These are phyloP conservation scores for Botrytis paeoniae DNA, from an alignment of 2,329 filamentous ascomycete genomes.

Conservation along the genomic window DNA sequence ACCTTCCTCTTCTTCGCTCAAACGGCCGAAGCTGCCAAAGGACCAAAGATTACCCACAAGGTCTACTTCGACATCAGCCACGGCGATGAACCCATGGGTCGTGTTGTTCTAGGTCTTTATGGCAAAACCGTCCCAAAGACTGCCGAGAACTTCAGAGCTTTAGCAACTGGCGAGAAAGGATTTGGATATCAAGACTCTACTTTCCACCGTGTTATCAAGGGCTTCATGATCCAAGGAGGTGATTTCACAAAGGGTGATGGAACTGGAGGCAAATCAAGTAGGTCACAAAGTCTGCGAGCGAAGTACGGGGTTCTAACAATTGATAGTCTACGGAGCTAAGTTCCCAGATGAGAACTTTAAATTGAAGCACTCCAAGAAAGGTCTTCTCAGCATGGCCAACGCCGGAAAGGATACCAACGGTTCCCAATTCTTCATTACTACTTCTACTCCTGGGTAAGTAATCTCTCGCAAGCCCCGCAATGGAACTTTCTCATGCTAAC, in stretches of 20 bases:
- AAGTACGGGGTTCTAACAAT: conserved; percentile 23
- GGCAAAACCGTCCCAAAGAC: conserved; percentile 83
- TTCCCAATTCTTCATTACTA: conserved; percentile 90
- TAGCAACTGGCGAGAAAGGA: conserved; percentile 71
- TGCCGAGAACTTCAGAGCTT: conserved; percentile 69
- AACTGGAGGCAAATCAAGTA: conserved; percentile 82
- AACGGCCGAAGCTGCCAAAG: conserved; percentile 71
- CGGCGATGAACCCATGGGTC: conserved; percentile 70
- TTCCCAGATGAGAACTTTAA: conserved; percentile 94
- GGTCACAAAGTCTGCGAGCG: conserved; percentile 37
- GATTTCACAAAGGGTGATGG: conserved; percentile 82
- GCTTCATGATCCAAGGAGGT: conserved; percentile 90
- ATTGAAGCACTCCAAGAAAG: conserved; percentile 85
- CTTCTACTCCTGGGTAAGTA: conserved; percentile 67
- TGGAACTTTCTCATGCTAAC: conserved; percentile 23
- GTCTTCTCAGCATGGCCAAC: conserved; percentile 82
- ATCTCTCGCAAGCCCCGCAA: neutral
- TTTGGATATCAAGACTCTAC: conserved; percentile 23
- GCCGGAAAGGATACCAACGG: conserved; percentile 82
- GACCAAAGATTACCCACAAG: conserved; percentile 94
- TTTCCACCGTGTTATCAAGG: conserved; percentile 89
- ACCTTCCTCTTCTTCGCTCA: conserved; percentile 73
- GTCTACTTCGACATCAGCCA: conserved; percentile 84
- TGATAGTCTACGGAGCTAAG: conserved; percentile 74
- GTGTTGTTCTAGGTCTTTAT: conserved; percentile 79